Conservation (phyloP, 2,329 filamentous ascomycete species). For the Colletotrichum coccodes region DNA sequence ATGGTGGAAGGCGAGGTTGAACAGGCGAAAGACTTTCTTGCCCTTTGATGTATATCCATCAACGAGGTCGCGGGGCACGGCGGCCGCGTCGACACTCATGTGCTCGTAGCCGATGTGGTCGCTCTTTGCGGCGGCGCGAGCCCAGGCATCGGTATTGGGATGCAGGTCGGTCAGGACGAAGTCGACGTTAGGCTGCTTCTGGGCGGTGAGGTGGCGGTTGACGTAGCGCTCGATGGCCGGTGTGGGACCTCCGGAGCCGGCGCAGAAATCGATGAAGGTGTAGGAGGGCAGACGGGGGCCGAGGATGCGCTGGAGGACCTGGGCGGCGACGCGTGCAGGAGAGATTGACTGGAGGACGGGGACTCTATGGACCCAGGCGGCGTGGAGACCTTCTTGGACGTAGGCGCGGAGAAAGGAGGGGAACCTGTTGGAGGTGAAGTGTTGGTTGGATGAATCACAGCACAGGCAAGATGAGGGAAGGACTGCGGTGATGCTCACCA, state of each 20-base stretch:
- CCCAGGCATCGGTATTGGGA: constrained; percentile 71
- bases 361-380: constrained; percentile 69
- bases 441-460: constrained; percentile 15
- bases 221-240: constrained; percentile 70
- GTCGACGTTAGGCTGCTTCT: constrained; percentile 48
- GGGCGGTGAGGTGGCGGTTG: constrained; percentile 55
- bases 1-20: constrained; percentile 82
- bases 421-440: constrained; percentile 59
- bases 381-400: constrained; percentile 72
- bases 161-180: constrained; percentile 76
- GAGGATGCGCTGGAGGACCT: constrained; percentile 63
- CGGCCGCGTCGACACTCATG: constrained; percentile 71
- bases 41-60: constrained; percentile 41
- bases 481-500: constrained; percentile 58
- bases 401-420: constrained; percentile 71
- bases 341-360: constrained; percentile 67
- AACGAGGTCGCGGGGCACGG: constrained; percentile 63
- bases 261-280: constrained; percentile 80
- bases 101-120: constrained; percentile 68
- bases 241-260: constrained; percentile 78
- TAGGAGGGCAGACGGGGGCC: constrained; percentile 59
- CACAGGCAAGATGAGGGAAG: not conserved
- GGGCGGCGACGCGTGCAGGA: constrained; percentile 70
- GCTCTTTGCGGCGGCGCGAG: constrained; percentile 59
- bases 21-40: constrained; percentile 72